phyloP scores from a whole-genome alignment of 1,284 basidiomycete genomes.

The Heterobasidion annosum region DNA sequence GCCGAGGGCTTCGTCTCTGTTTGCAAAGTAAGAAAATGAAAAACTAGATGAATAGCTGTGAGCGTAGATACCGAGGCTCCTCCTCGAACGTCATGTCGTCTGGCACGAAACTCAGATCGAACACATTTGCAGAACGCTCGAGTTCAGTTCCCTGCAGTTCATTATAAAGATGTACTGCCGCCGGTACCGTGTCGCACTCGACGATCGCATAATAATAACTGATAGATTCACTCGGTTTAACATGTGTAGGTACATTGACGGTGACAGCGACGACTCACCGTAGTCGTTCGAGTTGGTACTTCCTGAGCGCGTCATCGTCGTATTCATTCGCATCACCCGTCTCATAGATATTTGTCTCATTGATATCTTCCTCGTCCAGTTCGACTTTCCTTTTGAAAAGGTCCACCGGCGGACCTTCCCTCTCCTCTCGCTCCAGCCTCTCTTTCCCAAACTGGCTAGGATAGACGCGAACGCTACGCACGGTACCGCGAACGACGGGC shows the following conservation, averaged over 20 bases:
- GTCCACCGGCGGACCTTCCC: slow-evolving; percentile 83
- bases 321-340: slow-evolving; percentile 64
- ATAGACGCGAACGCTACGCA: slow-evolving; percentile 78
- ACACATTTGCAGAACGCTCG: slow-evolving; percentile 93
- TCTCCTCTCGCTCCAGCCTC: slow-evolving; percentile 82
- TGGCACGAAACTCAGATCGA: slow-evolving; percentile 92
- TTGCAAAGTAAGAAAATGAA: slow-evolving; percentile 4
- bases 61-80: slow-evolving; percentile 51
- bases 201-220: slow-evolving; percentile 98
- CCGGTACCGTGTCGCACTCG: slow-evolving; percentile 75
- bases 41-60: background rate
- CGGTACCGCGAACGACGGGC: slow-evolving; percentile 42
- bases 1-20: slow-evolving; percentile 78
- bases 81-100: slow-evolving; percentile 89
- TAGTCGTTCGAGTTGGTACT: slow-evolving; percentile 91
- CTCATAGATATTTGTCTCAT: slow-evolving; percentile 62
- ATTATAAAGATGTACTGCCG: slow-evolving; percentile 76
- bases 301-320: slow-evolving; percentile 83
- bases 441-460: slow-evolving; percentile 92
- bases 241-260: background rate
- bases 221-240: slow-evolving; percentile 7
- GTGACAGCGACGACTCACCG: slow-evolving; percentile 45
- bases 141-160: slow-evolving; percentile 95
- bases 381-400: slow-evolving; percentile 57
- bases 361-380: slow-evolving; percentile 42